Base-by-base conservation (phyloP, 345 rosid species). In the Hypericum perforatum region DNA sequence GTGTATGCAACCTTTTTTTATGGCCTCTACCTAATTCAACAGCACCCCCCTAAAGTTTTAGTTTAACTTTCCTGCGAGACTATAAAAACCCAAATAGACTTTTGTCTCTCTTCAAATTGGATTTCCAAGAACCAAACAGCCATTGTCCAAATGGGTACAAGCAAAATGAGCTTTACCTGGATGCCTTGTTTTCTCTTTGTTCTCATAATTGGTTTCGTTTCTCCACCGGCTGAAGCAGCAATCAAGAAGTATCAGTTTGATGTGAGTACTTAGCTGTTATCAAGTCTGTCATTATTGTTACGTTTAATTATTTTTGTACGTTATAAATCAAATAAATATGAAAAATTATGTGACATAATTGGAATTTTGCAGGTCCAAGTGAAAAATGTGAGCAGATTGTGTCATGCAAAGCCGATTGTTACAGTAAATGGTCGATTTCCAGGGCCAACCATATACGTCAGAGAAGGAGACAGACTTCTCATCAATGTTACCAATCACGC, bases 351-450 rank as follows among this genome's bases (percentile, higher is more conserved):
- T 4, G 1, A 4, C 4, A 22, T 22, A 22, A 22, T 22, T 22
- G 32, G 4, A 22, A 12, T 51, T 6, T 39, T 51, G 12, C 78
- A 81, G 87, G 57, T 78, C 15, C 72, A 67, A 70, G 79, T 78
- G 78, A 78, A 76, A 66, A 81, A 74, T 22, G 70, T 78, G 44
- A 81, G 84, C 54, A 78, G 87, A 52, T 14, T 81, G 59, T 78
- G 87, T 62, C 81, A 76, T 53, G 79, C 80, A 47, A 81, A 81
- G 71, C 15, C 82, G 9, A 81, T 81, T 44, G 84, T 76, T 16
- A 78, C 78, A 5, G 81, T 81, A 29, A 81, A 81, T 53, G 83
- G 83, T 62, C 66, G 69, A 70, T 81, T 58, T 57, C 82, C 82
- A 9, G 88, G 84, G 39, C 84, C 88, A 7, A 74, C 84, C 3